A percentile compares a stretch with the other conserved stretches of the same genome.
These are phyloP conservation scores for Xylaria sp. DNA, from an alignment of 495 filamentous ascomycete genomes.

Conservation along the genomic window DNA sequence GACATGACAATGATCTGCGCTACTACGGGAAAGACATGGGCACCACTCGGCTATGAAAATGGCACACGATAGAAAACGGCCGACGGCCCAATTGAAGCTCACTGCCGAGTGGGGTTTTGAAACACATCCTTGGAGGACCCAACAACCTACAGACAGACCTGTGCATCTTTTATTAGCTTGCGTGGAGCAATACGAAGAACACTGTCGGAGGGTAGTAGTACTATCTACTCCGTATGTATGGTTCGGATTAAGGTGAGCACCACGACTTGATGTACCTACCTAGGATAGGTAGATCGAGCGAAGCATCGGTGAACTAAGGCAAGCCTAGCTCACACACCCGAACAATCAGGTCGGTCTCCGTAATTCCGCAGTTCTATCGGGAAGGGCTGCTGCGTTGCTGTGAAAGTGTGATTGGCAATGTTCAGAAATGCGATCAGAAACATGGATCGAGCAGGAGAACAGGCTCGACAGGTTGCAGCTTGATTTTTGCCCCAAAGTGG, in stretches of 20 bases:
- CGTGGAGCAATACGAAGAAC: slow-evolving; percentile 19
- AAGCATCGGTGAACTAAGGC: background rate
- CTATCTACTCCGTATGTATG: no score
- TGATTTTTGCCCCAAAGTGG: background rate
- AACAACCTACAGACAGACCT: background rate
- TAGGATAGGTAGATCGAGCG: background rate
- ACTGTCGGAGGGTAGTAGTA: background rate
- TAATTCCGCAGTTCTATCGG: background rate
- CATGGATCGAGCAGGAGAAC: background rate
- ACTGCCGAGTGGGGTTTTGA: slow-evolving; percentile 2
- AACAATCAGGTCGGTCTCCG: background rate
- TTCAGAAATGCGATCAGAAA: background rate
- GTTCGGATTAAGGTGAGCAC: background rate
- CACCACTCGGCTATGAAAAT: background rate
- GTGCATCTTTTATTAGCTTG: background rate
- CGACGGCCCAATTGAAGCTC: slow-evolving; percentile 8
- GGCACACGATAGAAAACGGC: slow-evolving; percentile 13
- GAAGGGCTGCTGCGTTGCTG: background rate
- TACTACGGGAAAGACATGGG: background rate
- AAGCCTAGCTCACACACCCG: no score
- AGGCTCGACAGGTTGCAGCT: background rate
- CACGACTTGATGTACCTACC: background rate
- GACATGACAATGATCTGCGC: slow-evolving; percentile 4
- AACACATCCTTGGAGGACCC: slow-evolving; percentile 7
- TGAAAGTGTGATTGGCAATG: background rate